phyloP scores from a whole-genome alignment of 345 rosid species.

The Eutrema japonicum region DNA sequence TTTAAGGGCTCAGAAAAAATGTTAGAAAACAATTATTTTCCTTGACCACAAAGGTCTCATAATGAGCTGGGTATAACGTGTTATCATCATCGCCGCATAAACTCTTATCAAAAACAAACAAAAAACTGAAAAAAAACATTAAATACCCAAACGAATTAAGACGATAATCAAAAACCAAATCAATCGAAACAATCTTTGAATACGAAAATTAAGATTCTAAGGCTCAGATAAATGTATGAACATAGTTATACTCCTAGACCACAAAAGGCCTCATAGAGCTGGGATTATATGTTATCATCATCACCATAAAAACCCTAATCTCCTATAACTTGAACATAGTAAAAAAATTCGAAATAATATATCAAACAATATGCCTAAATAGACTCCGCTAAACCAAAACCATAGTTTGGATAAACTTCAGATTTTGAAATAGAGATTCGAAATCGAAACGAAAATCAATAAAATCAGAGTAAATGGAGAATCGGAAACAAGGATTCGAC shows the following conservation, averaged over 20 bases:
- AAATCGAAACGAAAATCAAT: not conserved
- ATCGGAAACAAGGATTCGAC: not conserved
- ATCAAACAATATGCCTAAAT: too few species aligned
- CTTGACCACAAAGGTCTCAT: slow-evolving; percentile 54
- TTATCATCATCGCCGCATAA: slow-evolving; percentile 52
- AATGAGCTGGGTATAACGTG: slow-evolving; percentile 63
- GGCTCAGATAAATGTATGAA: slow-evolving; percentile 42
- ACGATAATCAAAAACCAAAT: not conserved
- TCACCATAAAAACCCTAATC: not conserved
- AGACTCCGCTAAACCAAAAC: too few species aligned
- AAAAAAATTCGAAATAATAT: too few species aligned
- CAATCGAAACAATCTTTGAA: too few species aligned
- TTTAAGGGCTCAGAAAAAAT: slow-evolving; percentile 46
- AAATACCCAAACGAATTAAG: not conserved
- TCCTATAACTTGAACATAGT: too few species aligned
- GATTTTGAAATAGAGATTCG: not conserved
- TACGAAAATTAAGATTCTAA: not conserved
- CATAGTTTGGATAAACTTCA: not conserved
- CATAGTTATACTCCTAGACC: slow-evolving; percentile 45
- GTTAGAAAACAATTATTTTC: slow-evolving; percentile 49
- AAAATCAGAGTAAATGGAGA: not conserved
- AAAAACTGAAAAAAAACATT: not conserved
- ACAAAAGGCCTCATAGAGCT: slow-evolving; percentile 49
- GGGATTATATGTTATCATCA: slow-evolving; percentile 48
- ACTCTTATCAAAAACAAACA: not conserved